Evolutionary conservation across 345 rosid species (phyloP), one percentile per base, ranked within the genome.

Genomic region (Populus ilicifolia): DNA sequence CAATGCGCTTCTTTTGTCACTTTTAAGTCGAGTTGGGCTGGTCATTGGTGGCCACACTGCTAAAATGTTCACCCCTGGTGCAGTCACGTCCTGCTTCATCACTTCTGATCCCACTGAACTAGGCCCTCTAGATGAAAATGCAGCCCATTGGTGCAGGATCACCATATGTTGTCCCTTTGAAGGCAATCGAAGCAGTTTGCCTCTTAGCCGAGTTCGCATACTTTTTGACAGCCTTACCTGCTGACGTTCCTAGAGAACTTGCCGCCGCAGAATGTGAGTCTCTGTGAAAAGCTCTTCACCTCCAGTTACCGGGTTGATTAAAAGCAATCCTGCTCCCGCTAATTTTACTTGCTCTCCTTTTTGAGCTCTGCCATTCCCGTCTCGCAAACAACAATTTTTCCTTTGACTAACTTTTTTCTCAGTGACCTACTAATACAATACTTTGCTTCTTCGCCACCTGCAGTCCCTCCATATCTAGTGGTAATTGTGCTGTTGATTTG

Each of bases 91-190:
- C 1, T 97, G 98, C 79, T 92, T 92, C 70, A 91, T 86, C 50
- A 92, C 84, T 2, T 87, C 91, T 0, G 87, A 91, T 13, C 83
- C 91, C 3, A 85, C 64, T 2, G 65, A 18, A 62, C 91, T 89
- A 1, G 98, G 96, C 65, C 97, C 96, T 79, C 94, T 85, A 1
- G 98, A 92, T 29, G 97, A 94, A 73, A 94, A 94, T 10, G 90
- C 92, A 0, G 96, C 94, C 39, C 25, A 76, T 48, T 5, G 98
- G 95, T 36, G 98, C 97, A 21, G 83, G 80, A 39, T 81, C 74
- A 6, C 92, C 91, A 16, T 85, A 92, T 8, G 43, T 27, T 6
- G 97, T 90, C 27, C 95, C 91, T 52, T 69, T 73, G 84, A 93
- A 93, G 17, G 72, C 68, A 70, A 94, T 87, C 0, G 92, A 87